Conservation (phyloP, 1,284 basidiomycete genomes). For the Cerioporus squamosus region DNA sequence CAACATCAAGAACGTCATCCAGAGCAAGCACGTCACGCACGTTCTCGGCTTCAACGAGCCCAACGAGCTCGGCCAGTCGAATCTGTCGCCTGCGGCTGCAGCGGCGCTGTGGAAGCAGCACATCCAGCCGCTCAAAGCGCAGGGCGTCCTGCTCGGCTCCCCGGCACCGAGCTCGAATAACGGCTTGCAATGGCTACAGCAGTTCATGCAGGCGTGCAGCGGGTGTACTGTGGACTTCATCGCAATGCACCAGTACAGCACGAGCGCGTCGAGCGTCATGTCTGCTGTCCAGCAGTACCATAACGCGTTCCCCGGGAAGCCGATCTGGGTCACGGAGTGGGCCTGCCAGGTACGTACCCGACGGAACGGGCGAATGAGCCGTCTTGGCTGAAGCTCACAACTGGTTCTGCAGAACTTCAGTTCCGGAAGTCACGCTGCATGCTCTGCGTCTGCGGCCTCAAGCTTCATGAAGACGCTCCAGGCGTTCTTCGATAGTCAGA, state of each 20-base stretch:
- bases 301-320: constrained; percentile 44
- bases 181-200: constrained; percentile 64
- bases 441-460: not conserved
- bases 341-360: constrained; percentile 54
- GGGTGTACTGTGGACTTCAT: constrained; percentile 52
- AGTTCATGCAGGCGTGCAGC: constrained; percentile 57
- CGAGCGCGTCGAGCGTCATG: constrained; percentile 50
- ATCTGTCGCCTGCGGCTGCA: constrained; percentile 55
- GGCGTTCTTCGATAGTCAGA: not conserved
- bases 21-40: not conserved
- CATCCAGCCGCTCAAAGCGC: constrained; percentile 57
- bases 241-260: constrained; percentile 65
- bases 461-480: not conserved
- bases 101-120: constrained; percentile 63
- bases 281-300: constrained; percentile 52
- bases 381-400: no score
- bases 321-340: constrained; percentile 69
- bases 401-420: not conserved
- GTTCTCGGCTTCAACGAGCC: constrained; percentile 37
- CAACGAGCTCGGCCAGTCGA: constrained; percentile 61
- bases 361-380: not conserved
- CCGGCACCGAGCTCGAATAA: constrained; percentile 68
- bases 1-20: not conserved
- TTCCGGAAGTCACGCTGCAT: not conserved
- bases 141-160: constrained; percentile 62